Conservation (phyloP, 208 protist species). For the Wallacemonas collosoma region DNA sequence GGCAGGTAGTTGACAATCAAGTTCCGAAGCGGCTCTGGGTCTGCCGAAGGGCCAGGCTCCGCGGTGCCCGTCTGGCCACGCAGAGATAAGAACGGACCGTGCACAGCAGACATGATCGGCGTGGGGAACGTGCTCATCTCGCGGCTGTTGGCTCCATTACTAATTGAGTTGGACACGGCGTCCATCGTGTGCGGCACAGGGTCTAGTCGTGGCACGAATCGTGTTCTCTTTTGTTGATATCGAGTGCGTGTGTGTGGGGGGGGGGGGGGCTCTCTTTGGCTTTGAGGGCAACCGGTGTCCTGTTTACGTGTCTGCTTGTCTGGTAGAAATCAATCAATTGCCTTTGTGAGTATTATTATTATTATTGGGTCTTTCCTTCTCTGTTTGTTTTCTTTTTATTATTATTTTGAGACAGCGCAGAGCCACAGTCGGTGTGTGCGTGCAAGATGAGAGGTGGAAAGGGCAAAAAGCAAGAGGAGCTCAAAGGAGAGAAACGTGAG, state of each 20-base stretch:
- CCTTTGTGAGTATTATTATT: too few species aligned
- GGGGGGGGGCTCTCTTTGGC: neutral
- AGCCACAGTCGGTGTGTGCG: too few species aligned
- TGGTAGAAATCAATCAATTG: too few species aligned
- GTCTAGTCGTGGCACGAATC: too few species aligned
- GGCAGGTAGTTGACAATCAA: constrained; percentile 90
- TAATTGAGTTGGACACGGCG: neutral
- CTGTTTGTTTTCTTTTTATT: too few species aligned
- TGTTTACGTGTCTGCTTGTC: too few species aligned
- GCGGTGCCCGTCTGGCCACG: neutral
- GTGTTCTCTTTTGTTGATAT: neutral
- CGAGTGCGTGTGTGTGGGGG: neutral
- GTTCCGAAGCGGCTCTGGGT: constrained; percentile 76
- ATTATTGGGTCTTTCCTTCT: too few species aligned
- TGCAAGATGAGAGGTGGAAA: too few species aligned
- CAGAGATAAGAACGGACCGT: neutral
- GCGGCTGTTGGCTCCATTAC: neutral
- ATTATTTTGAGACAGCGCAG: too few species aligned
- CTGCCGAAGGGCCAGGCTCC: constrained; percentile 18
- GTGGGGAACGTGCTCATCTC: neutral
- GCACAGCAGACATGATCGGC: constrained; percentile 5
- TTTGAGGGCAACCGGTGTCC: too few species aligned
- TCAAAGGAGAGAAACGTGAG: too few species aligned
- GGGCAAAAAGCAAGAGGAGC: too few species aligned
- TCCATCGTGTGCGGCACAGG: neutral